A percentile compares a stretch with the other conserved stretches of the same genome.
These are phyloP conservation scores for Haberlea rhodopensis DNA, from an alignment of 257 asterid species.

Conservation along the genomic window DNA sequence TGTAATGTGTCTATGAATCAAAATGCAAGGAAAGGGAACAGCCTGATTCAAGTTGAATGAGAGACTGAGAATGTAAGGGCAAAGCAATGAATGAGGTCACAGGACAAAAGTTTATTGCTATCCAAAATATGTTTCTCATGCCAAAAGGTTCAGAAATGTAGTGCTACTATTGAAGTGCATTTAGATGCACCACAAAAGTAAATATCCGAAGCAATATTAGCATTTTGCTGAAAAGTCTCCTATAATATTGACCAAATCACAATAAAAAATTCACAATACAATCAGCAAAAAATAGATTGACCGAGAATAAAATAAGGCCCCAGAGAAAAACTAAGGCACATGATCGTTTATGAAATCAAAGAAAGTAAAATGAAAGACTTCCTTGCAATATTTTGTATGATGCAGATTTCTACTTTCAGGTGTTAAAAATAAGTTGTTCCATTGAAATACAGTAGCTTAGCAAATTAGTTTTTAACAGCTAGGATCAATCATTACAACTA, in stretches of 20 bases:
- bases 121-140: not conserved
- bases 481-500: too few relatives aligned
- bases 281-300: too few relatives aligned
- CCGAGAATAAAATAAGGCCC: not conserved
- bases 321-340: not conserved
- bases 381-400: not conserved
- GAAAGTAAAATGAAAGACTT: not conserved
- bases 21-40: not conserved
- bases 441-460: not conserved
- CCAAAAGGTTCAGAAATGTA: not conserved
- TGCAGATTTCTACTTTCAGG: not conserved
- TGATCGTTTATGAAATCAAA: too few relatives aligned
- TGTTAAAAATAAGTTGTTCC: not conserved
- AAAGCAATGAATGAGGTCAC: not conserved
- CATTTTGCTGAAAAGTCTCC: not conserved
- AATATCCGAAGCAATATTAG: too few relatives aligned
- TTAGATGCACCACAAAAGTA: not conserved
- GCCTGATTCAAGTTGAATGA: not conserved
- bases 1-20: not conserved
- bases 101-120: not conserved
- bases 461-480: too few relatives aligned
- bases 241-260: not conserved
- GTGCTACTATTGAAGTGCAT: not conserved
- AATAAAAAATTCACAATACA: not conserved
- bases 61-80: not conserved